Base-by-base conservation (phyloP, 2,329 filamentous ascomycete genomes). In the Cladosporium cucumerinum region DNA sequence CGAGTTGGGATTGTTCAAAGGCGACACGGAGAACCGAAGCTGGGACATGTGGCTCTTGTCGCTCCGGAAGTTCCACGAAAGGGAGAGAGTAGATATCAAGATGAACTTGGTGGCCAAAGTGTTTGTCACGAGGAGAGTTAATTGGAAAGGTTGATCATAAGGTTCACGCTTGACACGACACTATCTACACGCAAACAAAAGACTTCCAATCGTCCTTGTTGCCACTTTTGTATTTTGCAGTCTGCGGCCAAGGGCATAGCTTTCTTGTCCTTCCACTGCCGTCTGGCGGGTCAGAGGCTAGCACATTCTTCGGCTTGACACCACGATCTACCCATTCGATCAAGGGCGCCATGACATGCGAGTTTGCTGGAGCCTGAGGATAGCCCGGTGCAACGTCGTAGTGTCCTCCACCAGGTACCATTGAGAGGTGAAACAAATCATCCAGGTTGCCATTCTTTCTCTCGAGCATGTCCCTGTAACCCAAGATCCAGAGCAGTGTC, bases 351-450 rank as follows among this genome's bases (percentile, higher is more conserved):
- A 77, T 63, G n/a, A 73, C 70, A 58, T 77, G 70, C 65, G 78
- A 78, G 7, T 69, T 73, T 1, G 68, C 72, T 2, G 48, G 48
- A 28, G 48, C 48, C n/a, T 51, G 48, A 51, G 23, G 48, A 51
- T 51, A 51, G 4, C 48, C 48, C 12, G 1, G 48, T 5, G 74
- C 73, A 25, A 74, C 66, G n/a, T 76, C 75, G 63, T 76, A 78
- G 67, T 80, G 78, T 0, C 78, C 77, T 46, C 76, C 76, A 11
- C 70, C 77, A 1, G 78, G 78, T 6, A 78, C 66, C 77, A 79
- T 79, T 61, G 77, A 79, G 3, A 79, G 61, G 4, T 72, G 68
- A 59, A 76, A 73, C 64, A 74, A 79, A 28, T 77, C 74, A 7
- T 69, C 66, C 26, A 77, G 66, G 21, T 75, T 51, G 5, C 21